These are phyloP conservation scores for Phialemonium atrogriseum DNA, from an alignment of 2,329 filamentous ascomycete genomes.

Conservation along the genomic window DNA sequence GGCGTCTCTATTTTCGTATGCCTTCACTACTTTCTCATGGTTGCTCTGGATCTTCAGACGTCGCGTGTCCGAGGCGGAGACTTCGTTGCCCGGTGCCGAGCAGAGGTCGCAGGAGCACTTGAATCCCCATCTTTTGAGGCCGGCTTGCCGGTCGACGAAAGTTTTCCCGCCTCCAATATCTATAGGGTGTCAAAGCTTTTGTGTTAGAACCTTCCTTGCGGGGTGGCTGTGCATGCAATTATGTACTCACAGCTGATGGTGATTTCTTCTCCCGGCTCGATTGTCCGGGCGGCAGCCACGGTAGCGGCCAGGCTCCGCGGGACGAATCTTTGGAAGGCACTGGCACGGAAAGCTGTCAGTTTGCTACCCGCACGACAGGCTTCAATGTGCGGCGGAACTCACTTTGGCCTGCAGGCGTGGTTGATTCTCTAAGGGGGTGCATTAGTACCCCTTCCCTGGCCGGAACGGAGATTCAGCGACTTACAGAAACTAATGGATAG, in stretches of 20 bases:
- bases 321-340: constrained; percentile 22
- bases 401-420: constrained; percentile 27
- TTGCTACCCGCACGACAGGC: too few species aligned
- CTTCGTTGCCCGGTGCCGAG: constrained; percentile 13
- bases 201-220: not conserved
- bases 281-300: constrained; percentile 12
- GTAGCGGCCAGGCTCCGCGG: constrained; percentile 13
- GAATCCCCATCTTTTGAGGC: constrained; percentile 23
- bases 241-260: constrained; percentile 15
- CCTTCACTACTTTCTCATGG: constrained; percentile 16
- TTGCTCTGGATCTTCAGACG: constrained; percentile 18
- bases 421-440: constrained; percentile 18
- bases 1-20: constrained; percentile 17
- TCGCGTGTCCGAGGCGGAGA: constrained; percentile 21
- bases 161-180: constrained; percentile 22
- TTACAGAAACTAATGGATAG: constrained; percentile 13
- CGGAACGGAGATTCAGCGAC: not conserved
- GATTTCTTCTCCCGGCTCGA: constrained; percentile 17
- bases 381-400: constrained; percentile 8
- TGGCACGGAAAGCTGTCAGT: constrained; percentile 8
- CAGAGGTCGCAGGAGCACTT: constrained; percentile 24
- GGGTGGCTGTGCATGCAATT: not conserved
- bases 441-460: constrained; percentile 4
- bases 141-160: constrained; percentile 15
- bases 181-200: constrained; percentile 7